Evolutionary conservation across 1,284 basidiomycete species (phyloP), one percentile per base, ranked within the genome.

Genomic region (Mycena citricolor): DNA sequence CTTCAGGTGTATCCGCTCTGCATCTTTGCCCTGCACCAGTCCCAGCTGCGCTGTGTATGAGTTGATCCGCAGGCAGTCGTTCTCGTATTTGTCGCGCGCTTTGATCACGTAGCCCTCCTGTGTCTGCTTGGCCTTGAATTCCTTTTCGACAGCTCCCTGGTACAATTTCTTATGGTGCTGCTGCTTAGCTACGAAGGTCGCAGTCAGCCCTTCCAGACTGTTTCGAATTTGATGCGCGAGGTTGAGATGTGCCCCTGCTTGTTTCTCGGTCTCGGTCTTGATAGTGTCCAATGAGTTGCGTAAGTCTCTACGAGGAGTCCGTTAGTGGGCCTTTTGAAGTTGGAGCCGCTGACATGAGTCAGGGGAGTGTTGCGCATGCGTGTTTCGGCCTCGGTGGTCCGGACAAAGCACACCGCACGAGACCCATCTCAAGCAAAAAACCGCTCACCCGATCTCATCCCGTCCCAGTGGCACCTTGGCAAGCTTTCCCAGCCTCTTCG

Each of bases 11-110:
- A 97, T 83, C 70, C 92, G 94, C 57, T 99, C 97, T 23, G 95
- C 74, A 53, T 98, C 95, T 54, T 84, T 86, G 25, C 95, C 97
- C 65, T 99, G 95, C 16, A 94, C 86, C 8, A 99, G 77, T 5
- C 90, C 89, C 40, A 86, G 83, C 67, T 97, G 94, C 2, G 95
- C 95, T 4, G 94, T 95, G 64, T 90, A 94, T 7, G 91, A 88
- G 64, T 98, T 98, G 75, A 98, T 94, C 51, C 87, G 83, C 51
- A 97, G 76, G 65, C 94, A 97, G 61, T 98, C 94, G 42, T 79
- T 75, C 65, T 97, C 93, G 69, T 98, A 99, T 61, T 94, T 91
- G 62, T 97, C 92, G 52, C 90, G 82, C 2, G 95, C 90, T 65
- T 92, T 93, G 54, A 75, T 73, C 24, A 94, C 91, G 55, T 93